phyloP scores from a whole-genome alignment of 2,329 filamentous ascomycete species.

The Coniochaeta sp. region DNA sequence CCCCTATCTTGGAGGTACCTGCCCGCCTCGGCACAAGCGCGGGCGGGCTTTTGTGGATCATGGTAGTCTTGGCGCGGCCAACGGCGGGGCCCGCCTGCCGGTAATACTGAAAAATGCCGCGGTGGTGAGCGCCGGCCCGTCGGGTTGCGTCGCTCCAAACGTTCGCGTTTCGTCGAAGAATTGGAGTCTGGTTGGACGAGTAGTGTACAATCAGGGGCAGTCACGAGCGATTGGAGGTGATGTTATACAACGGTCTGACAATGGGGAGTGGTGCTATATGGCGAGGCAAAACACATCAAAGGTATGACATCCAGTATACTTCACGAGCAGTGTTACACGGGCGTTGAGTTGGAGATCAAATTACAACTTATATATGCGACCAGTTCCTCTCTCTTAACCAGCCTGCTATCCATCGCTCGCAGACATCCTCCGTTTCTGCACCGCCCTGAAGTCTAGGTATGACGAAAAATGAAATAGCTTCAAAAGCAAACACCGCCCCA shows the following conservation, averaged over 20 bases:
- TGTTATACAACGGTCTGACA: too few species aligned
- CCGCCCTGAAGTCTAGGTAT: constrained; percentile 1
- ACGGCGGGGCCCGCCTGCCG: neutral
- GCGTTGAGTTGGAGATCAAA: neutral
- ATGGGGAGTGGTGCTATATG: too few species aligned
- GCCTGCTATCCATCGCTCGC: neutral
- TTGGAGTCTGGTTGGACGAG: too few species aligned
- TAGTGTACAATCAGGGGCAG: too few species aligned
- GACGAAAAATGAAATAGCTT: neutral
- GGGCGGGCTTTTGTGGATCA: too few species aligned
- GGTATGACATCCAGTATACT: too few species aligned
- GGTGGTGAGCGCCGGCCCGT: neutral
- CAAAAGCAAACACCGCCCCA: neutral
- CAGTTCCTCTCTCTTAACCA: neutral
- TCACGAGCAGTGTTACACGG: too few species aligned
- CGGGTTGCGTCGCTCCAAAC: neutral
- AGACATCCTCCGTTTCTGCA: too few species aligned
- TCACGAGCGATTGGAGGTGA: too few species aligned
- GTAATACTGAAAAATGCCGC: neutral
- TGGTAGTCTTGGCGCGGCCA: neutral
- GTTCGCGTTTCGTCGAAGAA: too few species aligned
- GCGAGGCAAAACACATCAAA: too few species aligned
- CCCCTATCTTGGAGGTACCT: too few species aligned
- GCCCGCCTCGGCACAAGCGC: neutral
- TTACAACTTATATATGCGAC: neutral